phyloP scores from a whole-genome alignment of 2,329 filamentous ascomycete species.

The Ilyonectria destructans region DNA sequence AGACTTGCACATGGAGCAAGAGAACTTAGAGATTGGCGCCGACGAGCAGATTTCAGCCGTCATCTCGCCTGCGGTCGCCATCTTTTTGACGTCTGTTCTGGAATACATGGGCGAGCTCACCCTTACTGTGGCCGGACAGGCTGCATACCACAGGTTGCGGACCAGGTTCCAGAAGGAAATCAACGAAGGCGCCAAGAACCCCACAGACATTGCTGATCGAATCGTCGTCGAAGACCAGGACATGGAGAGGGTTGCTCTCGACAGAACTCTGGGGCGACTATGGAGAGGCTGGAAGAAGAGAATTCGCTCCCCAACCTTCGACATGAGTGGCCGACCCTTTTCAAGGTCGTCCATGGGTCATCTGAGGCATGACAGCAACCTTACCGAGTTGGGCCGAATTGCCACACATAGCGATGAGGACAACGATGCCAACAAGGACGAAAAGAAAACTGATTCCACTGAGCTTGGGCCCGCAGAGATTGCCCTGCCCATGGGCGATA shows the following conservation, averaged over 20 bases:
- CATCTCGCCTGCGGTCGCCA: slow-evolving; percentile 92
- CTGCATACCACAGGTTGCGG: slow-evolving; percentile 80
- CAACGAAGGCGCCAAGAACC: slow-evolving; percentile 64
- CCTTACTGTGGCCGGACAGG: slow-evolving; percentile 88
- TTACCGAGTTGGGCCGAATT: slow-evolving; percentile 51
- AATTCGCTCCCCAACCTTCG: slow-evolving; percentile 72
- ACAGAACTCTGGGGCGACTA: slow-evolving; percentile 87
- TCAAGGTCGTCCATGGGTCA: slow-evolving; percentile 62
- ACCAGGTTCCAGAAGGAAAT: slow-evolving; percentile 73
- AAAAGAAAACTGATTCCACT: slow-evolving; percentile 43
- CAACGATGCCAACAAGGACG: slow-evolving; percentile 33
- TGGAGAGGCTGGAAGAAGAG: slow-evolving; percentile 98
- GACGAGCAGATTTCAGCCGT: slow-evolving; percentile 75
- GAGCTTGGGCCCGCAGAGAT: slow-evolving; percentile 62
- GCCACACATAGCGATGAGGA: slow-evolving; percentile 52
- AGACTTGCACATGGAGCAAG: slow-evolving; percentile 87
- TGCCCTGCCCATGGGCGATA: slow-evolving; percentile 77
- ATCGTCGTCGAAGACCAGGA: slow-evolving; percentile 92
- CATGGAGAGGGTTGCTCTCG: slow-evolving; percentile 93
- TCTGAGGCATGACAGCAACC: slow-evolving; percentile 54
- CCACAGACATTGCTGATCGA: slow-evolving; percentile 71
- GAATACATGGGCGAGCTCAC: slow-evolving; percentile 96
- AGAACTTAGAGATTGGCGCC: slow-evolving; percentile 75
- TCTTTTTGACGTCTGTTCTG: slow-evolving; percentile 94
- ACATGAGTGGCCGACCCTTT: slow-evolving; percentile 65